phyloP scores from a whole-genome alignment of 331 rosid species.

The Pyrus hybrid region DNA sequence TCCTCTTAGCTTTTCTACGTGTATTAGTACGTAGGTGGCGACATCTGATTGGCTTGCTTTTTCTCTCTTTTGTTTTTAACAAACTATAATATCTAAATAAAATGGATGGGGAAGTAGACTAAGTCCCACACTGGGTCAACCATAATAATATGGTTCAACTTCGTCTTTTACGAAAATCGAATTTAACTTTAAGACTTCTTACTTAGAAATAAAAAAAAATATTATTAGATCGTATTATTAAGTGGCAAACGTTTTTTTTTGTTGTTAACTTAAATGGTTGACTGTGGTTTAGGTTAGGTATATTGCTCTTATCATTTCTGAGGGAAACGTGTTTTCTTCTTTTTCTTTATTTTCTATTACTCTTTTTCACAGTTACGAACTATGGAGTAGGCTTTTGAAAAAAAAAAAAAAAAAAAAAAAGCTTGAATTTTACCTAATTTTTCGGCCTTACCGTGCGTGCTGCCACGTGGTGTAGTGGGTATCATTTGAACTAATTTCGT shows the following conservation, averaged over 20 bases:
- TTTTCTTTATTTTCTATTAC: neutral
- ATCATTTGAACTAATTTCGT: neutral
- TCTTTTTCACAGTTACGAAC: neutral
- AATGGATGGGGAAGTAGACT: no score
- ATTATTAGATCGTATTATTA: no score
- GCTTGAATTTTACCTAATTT: constrained; percentile 11
- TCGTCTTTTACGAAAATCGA: fast-evolving
- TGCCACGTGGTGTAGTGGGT: constrained; percentile 12
- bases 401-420: neutral
- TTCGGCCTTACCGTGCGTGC: neutral
- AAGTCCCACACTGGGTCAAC: fast-evolving
- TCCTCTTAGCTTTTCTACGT: neutral
- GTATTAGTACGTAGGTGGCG: constrained; percentile 1
- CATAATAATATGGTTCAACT: no score
- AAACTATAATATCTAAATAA: no score
- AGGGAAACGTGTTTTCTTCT: neutral
- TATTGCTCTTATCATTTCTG: neutral
- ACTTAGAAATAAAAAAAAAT: no score
- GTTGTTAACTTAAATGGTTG: neutral
- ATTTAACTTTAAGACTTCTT: fast-evolving
- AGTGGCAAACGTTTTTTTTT: fast-evolving
- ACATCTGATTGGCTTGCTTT: neutral
- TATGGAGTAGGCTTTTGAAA: neutral
- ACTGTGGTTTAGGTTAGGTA: neutral
- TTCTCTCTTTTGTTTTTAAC: no score